These are phyloP conservation scores for Bacterosira constricta DNA, from an alignment of 108 stramenopile genomes.

Conservation along the genomic window DNA sequence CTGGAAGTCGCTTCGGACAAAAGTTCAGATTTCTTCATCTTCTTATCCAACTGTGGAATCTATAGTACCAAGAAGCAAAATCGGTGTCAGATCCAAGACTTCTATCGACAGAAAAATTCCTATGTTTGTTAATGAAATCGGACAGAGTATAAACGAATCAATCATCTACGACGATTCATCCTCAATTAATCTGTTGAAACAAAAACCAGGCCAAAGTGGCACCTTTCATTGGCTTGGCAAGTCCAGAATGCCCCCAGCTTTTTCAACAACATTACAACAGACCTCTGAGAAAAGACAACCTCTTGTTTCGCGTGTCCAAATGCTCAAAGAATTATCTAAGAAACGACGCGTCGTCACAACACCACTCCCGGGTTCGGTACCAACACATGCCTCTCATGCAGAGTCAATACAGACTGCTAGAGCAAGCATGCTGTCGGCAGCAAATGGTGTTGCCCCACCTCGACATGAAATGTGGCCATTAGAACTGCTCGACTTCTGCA, in stretches of 20 bases:
- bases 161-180: slow-evolving; percentile 5
- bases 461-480: slow-evolving; percentile 84
- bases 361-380: slow-evolving; percentile 59
- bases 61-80: not conserved
- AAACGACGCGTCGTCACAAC: slow-evolving; percentile 49
- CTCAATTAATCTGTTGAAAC: not conserved
- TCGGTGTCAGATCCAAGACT: not conserved
- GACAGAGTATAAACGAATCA: not conserved
- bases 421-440: slow-evolving; percentile 7
- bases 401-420: slow-evolving; percentile 67
- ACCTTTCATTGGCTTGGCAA: slow-evolving; percentile 6
- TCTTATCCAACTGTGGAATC: not conserved
- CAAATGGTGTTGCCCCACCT: slow-evolving; percentile 44
- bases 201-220: not conserved
- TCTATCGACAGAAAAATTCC: slow-evolving; percentile 2
- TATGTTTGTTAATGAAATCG: not conserved
- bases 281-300: not conserved
- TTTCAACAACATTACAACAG: not conserved
- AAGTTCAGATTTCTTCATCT: not conserved
- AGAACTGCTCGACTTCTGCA: slow-evolving; percentile 67
- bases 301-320: slow-evolving; percentile 7
- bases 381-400: slow-evolving; percentile 72
- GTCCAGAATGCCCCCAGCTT: not conserved
- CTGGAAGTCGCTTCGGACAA: slow-evolving; percentile 55
- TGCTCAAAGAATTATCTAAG: slow-evolving; percentile 22